Conservation (phyloP, 306 rosid species). For the Leucaena leucocephala region DNA sequence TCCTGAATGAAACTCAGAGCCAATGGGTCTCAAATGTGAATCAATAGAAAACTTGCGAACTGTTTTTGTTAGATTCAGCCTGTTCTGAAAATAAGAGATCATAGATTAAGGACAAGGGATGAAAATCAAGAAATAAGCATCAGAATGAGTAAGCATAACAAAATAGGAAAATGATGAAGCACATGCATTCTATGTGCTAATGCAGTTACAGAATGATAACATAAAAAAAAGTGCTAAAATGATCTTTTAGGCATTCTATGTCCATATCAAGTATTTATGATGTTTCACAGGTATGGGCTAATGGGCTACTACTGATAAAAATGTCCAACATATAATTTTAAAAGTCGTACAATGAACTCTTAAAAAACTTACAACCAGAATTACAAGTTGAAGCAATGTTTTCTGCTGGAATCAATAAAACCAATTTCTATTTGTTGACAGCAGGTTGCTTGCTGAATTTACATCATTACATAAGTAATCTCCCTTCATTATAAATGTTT, state of each 20-base stretch:
- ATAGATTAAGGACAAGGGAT: constrained; percentile 41
- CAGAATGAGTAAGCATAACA: constrained; percentile 31
- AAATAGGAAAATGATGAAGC: constrained; percentile 29
- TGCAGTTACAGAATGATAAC: background rate
- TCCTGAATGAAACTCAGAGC: constrained; percentile 86
- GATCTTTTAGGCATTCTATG: background rate
- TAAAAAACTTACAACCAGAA: constrained; percentile 9
- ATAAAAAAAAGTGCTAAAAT: constrained; percentile 21
- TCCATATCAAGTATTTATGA: constrained; percentile 28
- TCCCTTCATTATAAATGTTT: background rate
- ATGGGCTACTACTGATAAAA: constrained; percentile 13
- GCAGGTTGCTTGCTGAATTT: constrained; percentile 30
- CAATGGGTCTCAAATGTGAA: constrained; percentile 73
- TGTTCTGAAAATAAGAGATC: constrained; percentile 69
- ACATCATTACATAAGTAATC: constrained; percentile 9
- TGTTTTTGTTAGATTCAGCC: constrained; percentile 94
- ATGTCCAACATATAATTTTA: constrained; percentile 5
- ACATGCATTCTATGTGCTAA: background rate
- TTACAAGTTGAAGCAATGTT: constrained; percentile 17
- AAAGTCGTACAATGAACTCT: constrained; percentile 14
- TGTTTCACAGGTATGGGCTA: constrained; percentile 29
- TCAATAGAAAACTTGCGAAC: constrained; percentile 83
- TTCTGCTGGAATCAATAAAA: constrained; percentile 20
- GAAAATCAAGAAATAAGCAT: constrained; percentile 23
- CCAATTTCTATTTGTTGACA: constrained; percentile 11